Evolutionary conservation across 306 rosid species (phyloP).

Genomic region (Potentilla sterilis): DNA sequence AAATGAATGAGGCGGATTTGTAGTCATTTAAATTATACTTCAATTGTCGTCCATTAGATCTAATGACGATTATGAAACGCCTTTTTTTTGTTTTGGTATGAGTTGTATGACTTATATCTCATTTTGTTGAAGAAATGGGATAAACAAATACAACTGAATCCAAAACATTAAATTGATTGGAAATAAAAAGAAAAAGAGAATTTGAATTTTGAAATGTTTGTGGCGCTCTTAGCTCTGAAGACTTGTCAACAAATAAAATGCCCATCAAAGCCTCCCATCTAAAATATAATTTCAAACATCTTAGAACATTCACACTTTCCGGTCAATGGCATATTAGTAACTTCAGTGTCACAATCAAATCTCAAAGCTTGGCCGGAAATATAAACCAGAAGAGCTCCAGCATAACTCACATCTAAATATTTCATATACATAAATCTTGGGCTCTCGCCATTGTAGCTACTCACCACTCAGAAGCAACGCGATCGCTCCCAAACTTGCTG

Average conservation of each 20-base stretch:
- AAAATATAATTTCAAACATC: background rate
- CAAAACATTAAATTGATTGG: no score
- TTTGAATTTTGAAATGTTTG: slow-evolving; percentile 19
- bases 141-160: no score
- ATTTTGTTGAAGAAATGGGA: background rate
- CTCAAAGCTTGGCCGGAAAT: background rate
- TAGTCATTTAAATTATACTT: no score
- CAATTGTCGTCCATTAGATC: no score
- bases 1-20: no score
- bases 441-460: slow-evolving; percentile 1
- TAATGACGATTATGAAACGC: no score
- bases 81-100: background rate
- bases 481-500: background rate
- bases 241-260: slow-evolving; percentile 12
- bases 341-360: background rate
- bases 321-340: background rate
- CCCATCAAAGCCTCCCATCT: background rate
- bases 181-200: background rate
- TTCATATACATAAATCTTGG: background rate
- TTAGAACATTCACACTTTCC: background rate
- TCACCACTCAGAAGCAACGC: background rate
- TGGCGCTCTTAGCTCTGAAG: background rate
- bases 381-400: background rate
- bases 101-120: background rate
- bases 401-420: background rate